Conservation (phyloP, 208 protist genomes). For the Leishmania turanica region DNA sequence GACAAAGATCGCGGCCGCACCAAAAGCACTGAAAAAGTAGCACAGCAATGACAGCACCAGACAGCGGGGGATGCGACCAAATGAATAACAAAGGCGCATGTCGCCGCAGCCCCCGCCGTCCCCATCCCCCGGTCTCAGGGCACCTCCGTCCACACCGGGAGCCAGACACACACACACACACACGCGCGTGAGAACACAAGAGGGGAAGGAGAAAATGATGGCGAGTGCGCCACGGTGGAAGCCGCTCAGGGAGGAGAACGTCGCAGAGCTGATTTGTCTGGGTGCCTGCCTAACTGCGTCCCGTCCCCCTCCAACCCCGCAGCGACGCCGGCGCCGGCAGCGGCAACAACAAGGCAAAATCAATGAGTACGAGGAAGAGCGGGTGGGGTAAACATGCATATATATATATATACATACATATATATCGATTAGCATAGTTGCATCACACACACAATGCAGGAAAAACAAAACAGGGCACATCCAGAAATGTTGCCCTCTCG, state of each 20-base stretch:
- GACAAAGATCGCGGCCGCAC: not conserved
- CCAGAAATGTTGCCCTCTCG: not conserved
- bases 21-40: not conserved
- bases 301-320: no score
- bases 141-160: not conserved
- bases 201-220: not conserved
- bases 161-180: not conserved
- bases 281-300: no score
- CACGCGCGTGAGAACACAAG: not conserved
- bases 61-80: not conserved
- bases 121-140: not conserved
- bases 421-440: no score
- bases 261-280: not conserved
- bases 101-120: not conserved
- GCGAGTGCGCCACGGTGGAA: not conserved
- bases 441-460: no score
- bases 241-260: not conserved
- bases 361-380: not conserved
- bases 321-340: no score
- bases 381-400: no score
- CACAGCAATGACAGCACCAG: not conserved
- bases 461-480: not conserved
- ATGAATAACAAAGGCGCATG: not conserved
- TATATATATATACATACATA: no score
- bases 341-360: no score